Conservation (phyloP, 2,329 filamentous ascomycete genomes). For the Fulvia fulva region DNA sequence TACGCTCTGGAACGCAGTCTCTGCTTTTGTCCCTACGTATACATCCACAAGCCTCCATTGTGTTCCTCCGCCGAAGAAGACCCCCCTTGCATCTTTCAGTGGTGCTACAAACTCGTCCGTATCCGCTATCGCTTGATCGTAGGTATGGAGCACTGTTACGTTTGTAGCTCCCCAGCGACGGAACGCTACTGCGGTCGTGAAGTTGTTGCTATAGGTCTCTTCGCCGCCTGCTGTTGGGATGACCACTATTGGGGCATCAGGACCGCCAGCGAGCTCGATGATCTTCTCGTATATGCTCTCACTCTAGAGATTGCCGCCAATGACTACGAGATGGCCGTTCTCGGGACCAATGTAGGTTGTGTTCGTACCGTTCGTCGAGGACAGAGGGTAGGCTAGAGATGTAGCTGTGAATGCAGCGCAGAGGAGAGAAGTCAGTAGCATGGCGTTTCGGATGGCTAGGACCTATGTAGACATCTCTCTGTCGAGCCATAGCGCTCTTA, state of each 20-base stretch:
- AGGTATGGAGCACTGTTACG: constrained; percentile 22
- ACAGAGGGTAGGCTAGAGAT: neutral
- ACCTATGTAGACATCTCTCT: neutral
- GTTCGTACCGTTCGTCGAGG: constrained; percentile 1
- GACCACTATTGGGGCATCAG: constrained; percentile 17
- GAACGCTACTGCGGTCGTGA: constrained; percentile 16
- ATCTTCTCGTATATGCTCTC: constrained; percentile 20
- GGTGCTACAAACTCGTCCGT: constrained; percentile 22
- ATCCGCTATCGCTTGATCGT: constrained; percentile 19
- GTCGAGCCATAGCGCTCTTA: neutral
- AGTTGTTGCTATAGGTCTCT: constrained; percentile 16
- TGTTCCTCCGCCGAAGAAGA: constrained; percentile 24
- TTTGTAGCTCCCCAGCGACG: constrained; percentile 19
- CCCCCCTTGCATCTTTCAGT: constrained; percentile 13
- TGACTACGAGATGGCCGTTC: constrained; percentile 20
- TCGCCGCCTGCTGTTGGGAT: constrained; percentile 23
- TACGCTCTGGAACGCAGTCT: constrained; percentile 19
- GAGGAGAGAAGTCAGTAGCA: neutral
- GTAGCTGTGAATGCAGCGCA: neutral
- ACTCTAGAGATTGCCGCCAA: constrained; percentile 19
- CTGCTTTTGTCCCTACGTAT: constrained; percentile 21
- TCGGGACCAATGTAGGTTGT: constrained; percentile 15
- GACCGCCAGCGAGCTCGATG: constrained; percentile 20
- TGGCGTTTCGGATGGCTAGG: neutral
- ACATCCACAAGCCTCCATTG: constrained; percentile 25